These are phyloP conservation scores for Cyclotella baltica DNA, from an alignment of 108 stramenopile genomes.

Conservation along the genomic window DNA sequence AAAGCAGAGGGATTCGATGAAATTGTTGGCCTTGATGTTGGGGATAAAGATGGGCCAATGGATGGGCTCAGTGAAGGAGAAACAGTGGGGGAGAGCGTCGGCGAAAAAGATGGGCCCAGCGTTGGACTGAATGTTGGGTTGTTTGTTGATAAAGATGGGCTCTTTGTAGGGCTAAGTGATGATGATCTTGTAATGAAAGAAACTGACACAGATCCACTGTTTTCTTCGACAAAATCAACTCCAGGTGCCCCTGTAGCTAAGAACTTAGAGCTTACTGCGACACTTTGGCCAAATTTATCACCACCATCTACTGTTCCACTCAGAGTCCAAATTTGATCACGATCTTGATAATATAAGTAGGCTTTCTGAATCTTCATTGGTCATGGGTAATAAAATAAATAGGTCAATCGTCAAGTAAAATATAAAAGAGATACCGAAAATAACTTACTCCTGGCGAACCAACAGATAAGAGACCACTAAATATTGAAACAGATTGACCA, in stretches of 20 bases:
- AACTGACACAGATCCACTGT: conserved; percentile 11
- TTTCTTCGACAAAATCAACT: conserved; percentile 6
- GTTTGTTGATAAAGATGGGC: neutral
- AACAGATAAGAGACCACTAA: conserved; percentile 12
- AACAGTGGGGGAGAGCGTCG: neutral
- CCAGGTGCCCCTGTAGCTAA: conserved; percentile 9
- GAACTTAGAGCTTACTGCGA: neutral
- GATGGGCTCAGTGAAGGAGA: neutral
- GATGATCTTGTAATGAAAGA: neutral
- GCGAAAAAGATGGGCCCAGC: neutral
- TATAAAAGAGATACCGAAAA: neutral
- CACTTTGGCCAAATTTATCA: conserved; percentile 4
- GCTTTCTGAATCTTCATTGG: neutral
- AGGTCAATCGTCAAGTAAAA: neutral
- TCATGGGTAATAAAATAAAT: neutral
- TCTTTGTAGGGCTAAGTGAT: neutral
- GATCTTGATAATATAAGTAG: neutral
- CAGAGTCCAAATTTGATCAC: neutral
- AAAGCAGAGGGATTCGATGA: neutral
- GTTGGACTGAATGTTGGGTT: neutral
- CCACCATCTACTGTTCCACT: neutral
- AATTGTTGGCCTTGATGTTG: no score
- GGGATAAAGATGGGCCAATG: no score
- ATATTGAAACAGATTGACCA: conserved; percentile 25
- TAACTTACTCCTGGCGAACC: neutral